Evolutionary conservation across 2,329 filamentous ascomycete genomes (phyloP).

Genomic region (Xylaria arbuscula): DNA sequence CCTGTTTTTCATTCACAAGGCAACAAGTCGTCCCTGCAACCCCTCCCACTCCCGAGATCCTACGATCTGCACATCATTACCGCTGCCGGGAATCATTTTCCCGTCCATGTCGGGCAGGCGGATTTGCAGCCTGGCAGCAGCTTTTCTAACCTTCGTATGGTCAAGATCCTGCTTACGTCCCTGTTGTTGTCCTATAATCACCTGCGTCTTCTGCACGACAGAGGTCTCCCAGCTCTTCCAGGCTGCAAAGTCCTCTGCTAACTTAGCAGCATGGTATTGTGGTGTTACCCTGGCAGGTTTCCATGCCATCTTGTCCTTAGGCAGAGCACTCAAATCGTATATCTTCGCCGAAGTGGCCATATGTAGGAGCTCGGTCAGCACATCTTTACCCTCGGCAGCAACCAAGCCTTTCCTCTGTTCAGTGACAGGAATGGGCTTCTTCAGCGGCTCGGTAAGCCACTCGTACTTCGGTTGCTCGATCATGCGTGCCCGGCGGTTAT

Average conservation of each 20-base stretch:
- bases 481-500: conserved; percentile 71
- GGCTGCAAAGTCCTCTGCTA: conserved; percentile 72
- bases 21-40: conserved; percentile 58
- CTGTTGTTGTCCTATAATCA: conserved; percentile 46
- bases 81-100: conserved; percentile 55
- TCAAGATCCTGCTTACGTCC: conserved; percentile 42
- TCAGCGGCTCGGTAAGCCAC: conserved; percentile 74
- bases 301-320: conserved; percentile 73
- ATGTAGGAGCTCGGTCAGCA: conserved; percentile 71
- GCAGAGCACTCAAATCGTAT: conserved; percentile 68
- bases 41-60: conserved; percentile 67
- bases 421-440: conserved; percentile 60
- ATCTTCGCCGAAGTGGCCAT: conserved; percentile 67
- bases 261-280: conserved; percentile 72
- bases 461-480: conserved; percentile 66
- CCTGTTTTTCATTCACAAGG: conserved; percentile 20
- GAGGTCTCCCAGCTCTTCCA: conserved; percentile 69
- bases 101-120: conserved; percentile 60
- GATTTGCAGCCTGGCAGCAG: conserved; percentile 63
- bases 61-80: conserved; percentile 61
- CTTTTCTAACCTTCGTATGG: conserved; percentile 49
- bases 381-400: conserved; percentile 70
- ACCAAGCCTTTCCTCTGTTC: conserved; percentile 71
- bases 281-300: conserved; percentile 71
- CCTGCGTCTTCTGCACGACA: conserved; percentile 63